Percentiles rank a stretch among this genome's conserved stretches.
These are phyloP conservation scores for Colletotrichum sojae DNA, from an alignment of 2,329 filamentous ascomycete species.

Conservation along the genomic window DNA sequence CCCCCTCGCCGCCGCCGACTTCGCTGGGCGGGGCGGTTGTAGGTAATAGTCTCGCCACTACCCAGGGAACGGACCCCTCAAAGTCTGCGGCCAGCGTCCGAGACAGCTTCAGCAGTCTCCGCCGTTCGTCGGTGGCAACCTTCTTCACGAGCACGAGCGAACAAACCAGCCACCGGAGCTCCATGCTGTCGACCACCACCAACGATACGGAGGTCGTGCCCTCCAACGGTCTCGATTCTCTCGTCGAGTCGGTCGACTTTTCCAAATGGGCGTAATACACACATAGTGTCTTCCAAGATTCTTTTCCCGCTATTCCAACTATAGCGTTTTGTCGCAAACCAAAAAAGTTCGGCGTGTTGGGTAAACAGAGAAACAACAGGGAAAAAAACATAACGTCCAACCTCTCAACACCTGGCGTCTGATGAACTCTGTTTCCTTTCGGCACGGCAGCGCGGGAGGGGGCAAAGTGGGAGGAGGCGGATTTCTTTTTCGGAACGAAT, in stretches of 20 bases:
- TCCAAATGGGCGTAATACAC: conserved; percentile 54
- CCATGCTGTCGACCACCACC: conserved; percentile 66
- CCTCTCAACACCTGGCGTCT: conserved; percentile 18
- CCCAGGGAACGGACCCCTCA: conserved; percentile 47
- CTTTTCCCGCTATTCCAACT: neutral
- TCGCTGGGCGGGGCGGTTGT: conserved; percentile 49
- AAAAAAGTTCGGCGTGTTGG: conserved; percentile 22
- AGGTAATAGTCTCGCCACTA: conserved; percentile 28
- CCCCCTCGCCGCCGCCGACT: conserved; percentile 49
- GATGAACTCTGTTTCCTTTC: conserved; percentile 18
- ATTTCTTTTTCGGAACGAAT: conserved; percentile 25
- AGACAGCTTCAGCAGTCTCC: conserved; percentile 73
- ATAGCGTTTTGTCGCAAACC: neutral
- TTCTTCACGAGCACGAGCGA: conserved; percentile 73
- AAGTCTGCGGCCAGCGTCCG: conserved; percentile 66
- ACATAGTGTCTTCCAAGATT: conserved; percentile 13
- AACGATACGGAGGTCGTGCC: conserved; percentile 67
- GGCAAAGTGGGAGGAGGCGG: conserved; percentile 16
- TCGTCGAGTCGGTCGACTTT: conserved; percentile 56
- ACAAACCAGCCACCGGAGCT: conserved; percentile 70
- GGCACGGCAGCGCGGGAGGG: conserved; percentile 2
- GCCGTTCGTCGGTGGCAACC: conserved; percentile 75
- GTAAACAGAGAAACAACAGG: conserved; percentile 10
- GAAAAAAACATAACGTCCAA: conserved; percentile 11
- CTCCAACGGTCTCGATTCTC: conserved; percentile 47